Percentiles rank a stretch among this genome's conserved stretches.
phyloP scores from a whole-genome alignment of 2,329 filamentous ascomycete species.

The Talaromyces rugulosus region DNA sequence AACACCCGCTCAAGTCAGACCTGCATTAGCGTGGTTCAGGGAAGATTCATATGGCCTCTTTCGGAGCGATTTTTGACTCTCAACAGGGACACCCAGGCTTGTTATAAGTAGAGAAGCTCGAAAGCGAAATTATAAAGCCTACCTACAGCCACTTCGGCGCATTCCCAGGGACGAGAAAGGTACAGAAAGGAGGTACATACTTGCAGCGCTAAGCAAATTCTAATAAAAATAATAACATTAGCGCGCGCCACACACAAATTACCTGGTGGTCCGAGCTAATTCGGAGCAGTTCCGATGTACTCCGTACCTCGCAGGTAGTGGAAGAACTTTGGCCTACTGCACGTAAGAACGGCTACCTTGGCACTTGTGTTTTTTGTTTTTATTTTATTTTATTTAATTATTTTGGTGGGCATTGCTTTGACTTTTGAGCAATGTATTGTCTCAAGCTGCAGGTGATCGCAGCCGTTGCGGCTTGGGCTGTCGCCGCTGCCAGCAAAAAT shows the following conservation, averaged over 20 bases:
- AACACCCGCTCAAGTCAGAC: background rate
- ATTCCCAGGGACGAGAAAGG: background rate
- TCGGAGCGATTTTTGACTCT: background rate
- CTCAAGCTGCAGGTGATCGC: constrained; percentile 17
- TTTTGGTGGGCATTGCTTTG: constrained; percentile 5
- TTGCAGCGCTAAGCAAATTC: background rate
- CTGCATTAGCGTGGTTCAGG: background rate
- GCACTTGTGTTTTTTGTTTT: background rate
- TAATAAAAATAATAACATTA: background rate
- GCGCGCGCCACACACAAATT: background rate
- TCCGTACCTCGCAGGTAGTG: background rate
- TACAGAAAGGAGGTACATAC: background rate
- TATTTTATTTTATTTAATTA: too few relatives aligned
- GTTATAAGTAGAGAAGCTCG: background rate
- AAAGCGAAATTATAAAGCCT: background rate
- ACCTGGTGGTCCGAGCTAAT: background rate
- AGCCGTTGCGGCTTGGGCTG: constrained; percentile 24
- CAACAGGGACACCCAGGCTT: background rate
- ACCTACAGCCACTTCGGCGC: background rate
- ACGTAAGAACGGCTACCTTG: background rate
- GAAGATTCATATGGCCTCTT: background rate
- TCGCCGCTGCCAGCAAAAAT: constrained; percentile 14
- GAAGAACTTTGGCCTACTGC: constrained; percentile 1
- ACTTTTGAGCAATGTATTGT: constrained; percentile 8
- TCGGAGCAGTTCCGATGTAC: background rate